Conservation (phyloP, 2,329 filamentous ascomycete species). For the Aciculosporium take region DNA sequence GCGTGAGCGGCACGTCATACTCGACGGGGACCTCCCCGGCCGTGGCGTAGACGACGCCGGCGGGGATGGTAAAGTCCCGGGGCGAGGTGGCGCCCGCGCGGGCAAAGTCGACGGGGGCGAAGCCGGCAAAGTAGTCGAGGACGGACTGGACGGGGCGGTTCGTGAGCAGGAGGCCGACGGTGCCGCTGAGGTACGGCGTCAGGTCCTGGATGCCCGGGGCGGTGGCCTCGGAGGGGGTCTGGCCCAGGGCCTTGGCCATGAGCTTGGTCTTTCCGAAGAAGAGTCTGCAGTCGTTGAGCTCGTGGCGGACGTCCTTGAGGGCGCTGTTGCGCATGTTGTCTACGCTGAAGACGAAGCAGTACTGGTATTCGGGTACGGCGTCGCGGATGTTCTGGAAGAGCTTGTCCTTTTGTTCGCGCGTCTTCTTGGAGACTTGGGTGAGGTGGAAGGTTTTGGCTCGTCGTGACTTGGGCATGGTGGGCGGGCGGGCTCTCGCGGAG, state of each 20-base stretch:
- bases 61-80: conserved; percentile 65
- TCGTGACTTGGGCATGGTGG: conserved; percentile 88
- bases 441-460: conserved; percentile 79
- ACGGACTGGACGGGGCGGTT: conserved; percentile 57
- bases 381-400: conserved; percentile 83
- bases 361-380: conserved; percentile 69
- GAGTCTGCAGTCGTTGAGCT: conserved; percentile 62
- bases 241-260: conserved; percentile 88
- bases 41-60: conserved; percentile 66
- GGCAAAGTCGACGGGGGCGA: conserved; percentile 74
- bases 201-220: conserved; percentile 64
- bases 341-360: conserved; percentile 86
- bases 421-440: conserved; percentile 85
- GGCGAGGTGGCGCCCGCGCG: conserved; percentile 67
- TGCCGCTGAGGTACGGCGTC: conserved; percentile 56
- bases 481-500: no score
- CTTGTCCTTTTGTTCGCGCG: conserved; percentile 76
- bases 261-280: conserved; percentile 99
- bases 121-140: conserved; percentile 55
- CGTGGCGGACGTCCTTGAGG: conserved; percentile 75
- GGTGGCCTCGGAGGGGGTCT: conserved; percentile 61
- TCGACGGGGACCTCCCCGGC: conserved; percentile 68
- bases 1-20: conserved; percentile 74
- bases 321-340: conserved; percentile 98
- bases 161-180: conserved; percentile 83